These are phyloP conservation scores for Ophiosphaerella korrae DNA, from an alignment of 2,329 filamentous ascomycete species.

Conservation along the genomic window DNA sequence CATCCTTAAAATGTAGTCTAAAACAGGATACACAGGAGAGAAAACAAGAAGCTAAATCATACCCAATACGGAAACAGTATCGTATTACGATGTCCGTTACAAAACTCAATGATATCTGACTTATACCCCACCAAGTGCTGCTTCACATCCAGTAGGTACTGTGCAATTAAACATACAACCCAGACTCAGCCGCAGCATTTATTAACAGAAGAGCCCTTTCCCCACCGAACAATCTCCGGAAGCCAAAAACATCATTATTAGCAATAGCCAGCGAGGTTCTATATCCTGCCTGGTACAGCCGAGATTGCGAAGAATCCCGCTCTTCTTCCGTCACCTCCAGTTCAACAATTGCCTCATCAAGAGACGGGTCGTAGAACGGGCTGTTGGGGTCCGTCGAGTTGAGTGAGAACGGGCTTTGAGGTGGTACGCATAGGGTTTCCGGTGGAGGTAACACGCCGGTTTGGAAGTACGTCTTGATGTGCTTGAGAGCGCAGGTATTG, in stretches of 20 bases:
- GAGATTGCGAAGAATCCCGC: neutral
- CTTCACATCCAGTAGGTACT: too few species aligned
- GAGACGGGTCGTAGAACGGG: slow-evolving; percentile 28
- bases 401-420: slow-evolving; percentile 38
- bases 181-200: too few species aligned
- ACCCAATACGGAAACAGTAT: too few species aligned
- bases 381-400: slow-evolving; percentile 49
- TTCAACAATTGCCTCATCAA: slow-evolving; percentile 1
- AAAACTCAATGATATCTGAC: too few species aligned
- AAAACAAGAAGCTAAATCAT: too few species aligned
- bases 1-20: too few species aligned
- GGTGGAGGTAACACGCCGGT: slow-evolving; percentile 51
- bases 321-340: neutral
- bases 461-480: slow-evolving; percentile 49
- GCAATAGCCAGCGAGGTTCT: slow-evolving; percentile 3
- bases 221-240: slow-evolving; percentile 7
- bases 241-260: neutral
- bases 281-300: slow-evolving; percentile 7
- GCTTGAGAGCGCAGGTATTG: slow-evolving; percentile 42
- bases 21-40: too few species aligned
- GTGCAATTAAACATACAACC: too few species aligned
- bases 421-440: slow-evolving; percentile 51
- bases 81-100: too few species aligned
- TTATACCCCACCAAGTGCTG: too few species aligned
- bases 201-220: neutral